Evolutionary conservation across 1,284 basidiomycete species (phyloP).

Genomic region (Pisolithus thermaeus): DNA sequence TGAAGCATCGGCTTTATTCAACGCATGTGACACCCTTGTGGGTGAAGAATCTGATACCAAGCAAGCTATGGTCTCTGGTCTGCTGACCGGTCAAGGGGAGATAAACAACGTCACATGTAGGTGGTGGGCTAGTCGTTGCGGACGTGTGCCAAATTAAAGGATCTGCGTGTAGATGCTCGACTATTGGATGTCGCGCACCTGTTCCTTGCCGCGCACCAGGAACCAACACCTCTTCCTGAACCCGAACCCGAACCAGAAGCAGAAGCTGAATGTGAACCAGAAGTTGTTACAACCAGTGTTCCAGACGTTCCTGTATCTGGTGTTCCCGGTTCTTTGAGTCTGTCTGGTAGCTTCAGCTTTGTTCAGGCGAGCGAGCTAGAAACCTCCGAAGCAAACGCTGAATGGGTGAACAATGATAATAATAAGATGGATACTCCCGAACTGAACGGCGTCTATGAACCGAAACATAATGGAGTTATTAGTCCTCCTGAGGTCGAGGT

Average conservation of each 20-base stretch:
- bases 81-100: constrained; percentile 52
- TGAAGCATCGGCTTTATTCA: constrained; percentile 51
- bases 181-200: constrained; percentile 50
- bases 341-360: constrained; percentile 61
- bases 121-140: constrained; percentile 14
- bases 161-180: constrained; percentile 42
- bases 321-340: constrained; percentile 28
- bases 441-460: constrained; percentile 20
- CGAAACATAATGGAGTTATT: constrained; percentile 25
- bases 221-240: constrained; percentile 29
- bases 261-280: not conserved
- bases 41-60: constrained; percentile 47
- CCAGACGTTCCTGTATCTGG: constrained; percentile 25
- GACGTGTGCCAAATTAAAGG: constrained; percentile 4
- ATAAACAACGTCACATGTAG: constrained; percentile 56
- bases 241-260: constrained; percentile 19
- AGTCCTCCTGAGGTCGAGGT: constrained; percentile 19
- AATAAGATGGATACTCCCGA: constrained; percentile 25
- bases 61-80: constrained; percentile 43
- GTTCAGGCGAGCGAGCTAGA: constrained; percentile 76
- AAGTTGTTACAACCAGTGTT: constrained; percentile 7
- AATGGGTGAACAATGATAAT: constrained; percentile 50
- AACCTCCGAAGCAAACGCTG: constrained; percentile 41
- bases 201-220: constrained; percentile 43
- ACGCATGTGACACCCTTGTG: constrained; percentile 47